Conservation (phyloP, 148 eudicot species). For the Dysphania ambrosioides region DNA sequence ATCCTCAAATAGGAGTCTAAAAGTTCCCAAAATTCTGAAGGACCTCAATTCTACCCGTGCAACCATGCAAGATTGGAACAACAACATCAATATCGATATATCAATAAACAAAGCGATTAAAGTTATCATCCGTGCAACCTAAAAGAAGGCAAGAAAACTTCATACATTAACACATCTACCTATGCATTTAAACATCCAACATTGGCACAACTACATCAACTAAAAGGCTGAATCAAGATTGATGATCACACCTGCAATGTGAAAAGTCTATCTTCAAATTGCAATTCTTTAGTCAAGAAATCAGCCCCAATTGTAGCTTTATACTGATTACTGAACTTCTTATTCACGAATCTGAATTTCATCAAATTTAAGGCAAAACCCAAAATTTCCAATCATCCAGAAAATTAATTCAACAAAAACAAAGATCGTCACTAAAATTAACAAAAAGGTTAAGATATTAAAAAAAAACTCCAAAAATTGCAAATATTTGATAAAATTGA, state of each 20-base stretch:
- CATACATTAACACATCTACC: too few species aligned
- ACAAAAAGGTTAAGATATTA: too few species aligned
- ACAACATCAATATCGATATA: too few species aligned
- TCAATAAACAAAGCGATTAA: too few species aligned
- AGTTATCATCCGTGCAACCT: too few species aligned
- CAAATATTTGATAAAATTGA: too few species aligned
- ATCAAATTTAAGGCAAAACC: slow-evolving; percentile 26
- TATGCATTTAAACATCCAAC: not conserved
- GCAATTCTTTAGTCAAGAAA: slow-evolving; percentile 65
- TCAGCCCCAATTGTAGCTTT: slow-evolving; percentile 73
- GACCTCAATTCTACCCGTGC: not conserved
- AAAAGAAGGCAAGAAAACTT: too few species aligned
- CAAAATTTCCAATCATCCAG: not conserved
- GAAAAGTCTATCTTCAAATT: slow-evolving; percentile 60
- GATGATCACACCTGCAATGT: slow-evolving; percentile 50
- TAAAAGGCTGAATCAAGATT: slow-evolving; percentile 2
- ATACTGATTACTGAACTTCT: slow-evolving; percentile 65
- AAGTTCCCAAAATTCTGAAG: not conserved
- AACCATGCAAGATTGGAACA: not conserved
- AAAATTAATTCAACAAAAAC: not conserved
- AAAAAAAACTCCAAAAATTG: too few species aligned
- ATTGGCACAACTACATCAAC: not conserved
- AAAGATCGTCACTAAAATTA: too few species aligned
- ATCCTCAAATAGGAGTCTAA: not conserved
- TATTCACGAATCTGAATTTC: slow-evolving; percentile 55